Evolutionary conservation across 306 rosid genomes (phyloP), one percentile per base, ranked within the genome.

Genomic region (Mucuna pruriens): DNA sequence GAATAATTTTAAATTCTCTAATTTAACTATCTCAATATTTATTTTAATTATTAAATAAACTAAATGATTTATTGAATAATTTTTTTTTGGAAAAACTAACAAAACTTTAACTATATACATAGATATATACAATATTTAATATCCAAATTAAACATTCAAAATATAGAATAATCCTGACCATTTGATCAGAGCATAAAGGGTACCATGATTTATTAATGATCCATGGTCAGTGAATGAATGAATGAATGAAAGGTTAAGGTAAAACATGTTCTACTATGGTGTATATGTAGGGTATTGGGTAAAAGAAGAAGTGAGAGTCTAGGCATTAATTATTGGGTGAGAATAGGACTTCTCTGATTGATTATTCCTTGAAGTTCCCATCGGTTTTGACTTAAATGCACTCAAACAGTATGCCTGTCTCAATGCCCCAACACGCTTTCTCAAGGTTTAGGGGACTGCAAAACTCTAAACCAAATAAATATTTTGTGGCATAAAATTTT

Each of bases 291-390:
- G n/a, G 45, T 44, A 44, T 67, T 44, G 74, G 39, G 71, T 31
- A 13, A 10, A 46, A 64, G 52, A 66, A 31, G 36, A 44, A 20
- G 75, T 23, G 82, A 69, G 72, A 67, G 72, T 55, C 16, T 7
- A 34, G 44, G 48, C 74, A 78, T 78, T 83, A 82, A 89, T 71
- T 83, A 79, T 85, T 46, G 77, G 79, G 39, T 84, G 74, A 63
- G 23, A 68, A 16, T 60, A 54, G 80, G 88, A 66, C 42, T 74
- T 54, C 23, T 78, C 51, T 67, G 80, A 87, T 93, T 87, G 91
- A 90, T 84, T 87, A 79, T 91, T 90, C 94, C 94, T 84, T 86
- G 92, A 92, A 90, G 78, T 85, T 86, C 78, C 65, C 77, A 67
- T 80, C 87, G 78, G 85, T 78, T 83, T 83, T 83, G 87, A 86